Conservation (phyloP, 164 flowering plant genomes). For the Brasenia schreberi region DNA sequence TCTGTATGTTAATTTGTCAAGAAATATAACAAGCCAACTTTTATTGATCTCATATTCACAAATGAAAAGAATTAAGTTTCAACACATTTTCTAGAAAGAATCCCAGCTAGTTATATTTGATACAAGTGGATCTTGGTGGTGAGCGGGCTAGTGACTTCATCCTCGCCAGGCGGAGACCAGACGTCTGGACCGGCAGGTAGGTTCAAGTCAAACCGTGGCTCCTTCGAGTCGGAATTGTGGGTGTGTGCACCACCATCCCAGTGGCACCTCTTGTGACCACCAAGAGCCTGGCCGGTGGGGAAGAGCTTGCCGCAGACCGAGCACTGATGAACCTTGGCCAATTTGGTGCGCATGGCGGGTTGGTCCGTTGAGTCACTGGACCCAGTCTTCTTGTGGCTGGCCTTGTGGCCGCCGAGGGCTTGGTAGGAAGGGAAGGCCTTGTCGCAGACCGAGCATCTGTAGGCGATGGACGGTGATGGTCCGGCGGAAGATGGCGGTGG, state of each 20-base stretch:
- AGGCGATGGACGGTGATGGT: neutral
- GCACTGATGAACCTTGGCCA: constrained; percentile 1
- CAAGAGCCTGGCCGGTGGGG: constrained; percentile 6
- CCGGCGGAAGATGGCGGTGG: constrained; percentile 1
- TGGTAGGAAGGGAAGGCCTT: constrained; percentile 65
- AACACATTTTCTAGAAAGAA: no score
- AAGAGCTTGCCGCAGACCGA: constrained; percentile 1
- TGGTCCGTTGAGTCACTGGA: neutral
- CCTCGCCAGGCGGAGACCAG: neutral
- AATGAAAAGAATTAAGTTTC: no score
- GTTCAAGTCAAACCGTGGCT: neutral
- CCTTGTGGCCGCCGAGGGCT: constrained; percentile 86
- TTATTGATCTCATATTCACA: no score
- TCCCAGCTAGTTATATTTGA: no score
- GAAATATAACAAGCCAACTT: no score
- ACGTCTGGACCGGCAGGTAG: neutral
- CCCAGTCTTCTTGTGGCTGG: constrained; percentile 59
- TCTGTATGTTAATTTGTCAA: no score
- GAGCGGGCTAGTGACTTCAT: neutral
- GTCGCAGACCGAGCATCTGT: constrained; percentile 55
- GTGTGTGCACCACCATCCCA: constrained; percentile 2
- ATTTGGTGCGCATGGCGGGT: neutral
- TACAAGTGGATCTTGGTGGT: neutral
- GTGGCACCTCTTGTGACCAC: constrained; percentile 9
- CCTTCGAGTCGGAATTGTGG: neutral